Percentiles rank a stretch among this genome's conserved stretches.
phyloP scores from a whole-genome alignment of 2,329 filamentous ascomycete genomes.

The Orbilia oligospora region DNA sequence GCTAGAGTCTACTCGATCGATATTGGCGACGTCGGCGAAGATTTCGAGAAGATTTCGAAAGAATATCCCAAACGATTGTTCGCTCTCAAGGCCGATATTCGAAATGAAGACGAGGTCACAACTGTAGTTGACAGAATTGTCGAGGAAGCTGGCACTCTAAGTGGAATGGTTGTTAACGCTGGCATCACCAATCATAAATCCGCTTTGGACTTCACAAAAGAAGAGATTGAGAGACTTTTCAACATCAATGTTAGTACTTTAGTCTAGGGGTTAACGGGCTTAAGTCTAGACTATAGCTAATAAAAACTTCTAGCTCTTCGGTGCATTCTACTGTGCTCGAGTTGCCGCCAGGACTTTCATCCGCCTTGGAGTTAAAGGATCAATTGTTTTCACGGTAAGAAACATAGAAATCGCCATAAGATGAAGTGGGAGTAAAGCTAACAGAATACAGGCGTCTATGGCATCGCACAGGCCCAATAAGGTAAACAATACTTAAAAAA shows the following conservation, averaged over 20 bases:
- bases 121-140: slow-evolving; percentile 68
- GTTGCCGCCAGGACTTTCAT: slow-evolving; percentile 69
- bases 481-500: slow-evolving; percentile 63
- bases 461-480: slow-evolving; percentile 70
- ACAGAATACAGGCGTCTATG: slow-evolving; percentile 66
- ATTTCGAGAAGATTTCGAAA: slow-evolving; percentile 67
- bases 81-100: slow-evolving; percentile 70
- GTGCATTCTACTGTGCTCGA: slow-evolving; percentile 69
- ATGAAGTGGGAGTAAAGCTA: neutral
- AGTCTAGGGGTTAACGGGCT: neutral
- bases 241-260: slow-evolving; percentile 68
- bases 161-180: slow-evolving; percentile 68
- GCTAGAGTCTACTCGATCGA: slow-evolving; percentile 68
- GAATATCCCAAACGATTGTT: slow-evolving; percentile 68
- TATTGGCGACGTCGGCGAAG: slow-evolving; percentile 66
- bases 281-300: neutral
- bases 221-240: slow-evolving; percentile 68
- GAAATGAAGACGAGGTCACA: slow-evolving; percentile 68
- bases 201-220: slow-evolving; percentile 68
- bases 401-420: slow-evolving; percentile 52
- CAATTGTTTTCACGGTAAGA: slow-evolving; percentile 69
- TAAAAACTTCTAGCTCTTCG: slow-evolving; percentile 65
- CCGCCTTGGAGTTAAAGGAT: slow-evolving; percentile 65
- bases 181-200: slow-evolving; percentile 70
- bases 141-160: slow-evolving; percentile 67